Percentiles rank a stretch among this genome's conserved stretches.
These are phyloP conservation scores for Calycina marina DNA, from an alignment of 2,329 filamentous ascomycete genomes.

Conservation along the genomic window DNA sequence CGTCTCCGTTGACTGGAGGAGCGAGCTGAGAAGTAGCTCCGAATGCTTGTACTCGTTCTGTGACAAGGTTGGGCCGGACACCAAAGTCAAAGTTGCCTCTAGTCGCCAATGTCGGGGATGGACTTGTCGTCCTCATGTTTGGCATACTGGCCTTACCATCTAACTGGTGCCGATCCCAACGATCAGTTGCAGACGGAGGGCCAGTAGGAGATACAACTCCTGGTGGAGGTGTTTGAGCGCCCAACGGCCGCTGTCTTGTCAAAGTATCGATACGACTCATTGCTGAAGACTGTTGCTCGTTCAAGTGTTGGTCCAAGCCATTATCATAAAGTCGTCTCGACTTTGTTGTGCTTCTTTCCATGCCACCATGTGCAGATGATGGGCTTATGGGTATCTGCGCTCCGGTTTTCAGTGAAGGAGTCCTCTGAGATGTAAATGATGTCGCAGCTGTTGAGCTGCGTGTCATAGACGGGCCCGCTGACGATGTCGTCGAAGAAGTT, in stretches of 20 bases:
- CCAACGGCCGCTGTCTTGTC: conserved; percentile 39
- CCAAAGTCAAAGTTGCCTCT: conserved; percentile 25
- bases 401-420: conserved; percentile 35
- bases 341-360: conserved; percentile 55
- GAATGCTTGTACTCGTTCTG: conserved; percentile 21
- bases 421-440: conserved; percentile 63
- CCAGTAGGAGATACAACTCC: conserved; percentile 15
- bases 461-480: conserved; percentile 44
- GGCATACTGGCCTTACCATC: conserved; percentile 48
- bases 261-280: conserved; percentile 70
- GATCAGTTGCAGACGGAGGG: conserved; percentile 29
- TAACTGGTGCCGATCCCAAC: conserved; percentile 33
- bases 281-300: conserved; percentile 66
- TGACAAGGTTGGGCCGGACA: conserved; percentile 20
- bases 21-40: conserved; percentile 41
- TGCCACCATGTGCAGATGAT: conserved; percentile 24
- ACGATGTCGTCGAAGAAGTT: conserved; percentile 75
- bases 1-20: conserved; percentile 56
- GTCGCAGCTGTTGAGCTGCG: conserved; percentile 79
- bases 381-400: conserved; percentile 28
- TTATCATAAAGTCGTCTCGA: conserved; percentile 70
- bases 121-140: conserved; percentile 46
- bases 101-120: conserved; percentile 22
- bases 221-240: conserved; percentile 16
- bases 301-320: conserved; percentile 61